These are phyloP conservation scores for Ganoderma lingzhi DNA, from an alignment of 1,284 basidiomycete species.

Conservation along the genomic window DNA sequence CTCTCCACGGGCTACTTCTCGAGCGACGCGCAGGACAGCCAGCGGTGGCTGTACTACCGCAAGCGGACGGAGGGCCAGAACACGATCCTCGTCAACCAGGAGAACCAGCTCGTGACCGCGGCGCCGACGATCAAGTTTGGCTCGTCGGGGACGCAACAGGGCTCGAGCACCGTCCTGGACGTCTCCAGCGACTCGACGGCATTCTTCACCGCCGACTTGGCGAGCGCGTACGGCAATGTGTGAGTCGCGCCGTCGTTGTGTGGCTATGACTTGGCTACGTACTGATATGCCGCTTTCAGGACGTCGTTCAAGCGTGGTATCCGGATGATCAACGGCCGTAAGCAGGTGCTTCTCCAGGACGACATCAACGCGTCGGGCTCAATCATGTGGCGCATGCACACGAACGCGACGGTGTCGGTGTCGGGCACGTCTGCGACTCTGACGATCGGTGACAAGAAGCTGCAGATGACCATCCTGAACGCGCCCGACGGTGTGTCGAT, in stretches of 20 bases:
- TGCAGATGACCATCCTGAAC: conserved; percentile 61
- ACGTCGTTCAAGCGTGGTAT: conserved; percentile 87
- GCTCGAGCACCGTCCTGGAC: conserved; percentile 75
- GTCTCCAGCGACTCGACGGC: conserved; percentile 80
- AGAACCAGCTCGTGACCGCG: conserved; percentile 85
- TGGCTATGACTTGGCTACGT: neutral
- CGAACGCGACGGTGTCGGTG: conserved; percentile 77
- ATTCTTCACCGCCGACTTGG: conserved; percentile 85
- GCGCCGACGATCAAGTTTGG: conserved; percentile 69
- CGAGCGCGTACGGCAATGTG: conserved; percentile 82
- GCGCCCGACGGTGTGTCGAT: conserved; percentile 67
- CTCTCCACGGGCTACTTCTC: conserved; percentile 76
- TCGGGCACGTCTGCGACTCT: conserved; percentile 71
- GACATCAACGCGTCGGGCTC: conserved; percentile 71
- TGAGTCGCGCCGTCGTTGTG: conserved; percentile 48
- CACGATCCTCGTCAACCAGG: conserved; percentile 81
- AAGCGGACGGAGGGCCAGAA: conserved; percentile 98
- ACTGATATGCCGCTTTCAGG: conserved; percentile 35
- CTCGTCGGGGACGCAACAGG: conserved; percentile 76
- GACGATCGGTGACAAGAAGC: conserved; percentile 62
- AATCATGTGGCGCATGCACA: conserved; percentile 95
- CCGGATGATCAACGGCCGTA: conserved; percentile 86
- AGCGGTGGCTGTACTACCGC: conserved; percentile 93
- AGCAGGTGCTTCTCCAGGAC: conserved; percentile 93
- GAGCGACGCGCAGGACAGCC: conserved; percentile 68